These are phyloP conservation scores for Coemansia umbellata DNA, from an alignment of 192 early-diverging fungal species.

Conservation along the genomic window DNA sequence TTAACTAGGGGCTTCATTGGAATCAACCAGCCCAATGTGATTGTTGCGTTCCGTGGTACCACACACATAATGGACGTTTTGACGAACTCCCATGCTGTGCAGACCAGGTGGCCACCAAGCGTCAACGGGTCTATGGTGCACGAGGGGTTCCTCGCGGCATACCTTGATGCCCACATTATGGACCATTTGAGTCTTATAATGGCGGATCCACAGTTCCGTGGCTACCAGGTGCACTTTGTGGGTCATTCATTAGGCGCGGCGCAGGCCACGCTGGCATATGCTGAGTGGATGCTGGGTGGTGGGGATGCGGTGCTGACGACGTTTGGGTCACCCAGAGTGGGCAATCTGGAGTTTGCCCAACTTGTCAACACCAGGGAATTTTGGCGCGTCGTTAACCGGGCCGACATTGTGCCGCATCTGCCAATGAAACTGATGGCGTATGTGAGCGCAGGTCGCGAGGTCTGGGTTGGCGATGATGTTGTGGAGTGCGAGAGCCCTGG, in stretches of 20 bases:
- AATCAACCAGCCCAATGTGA: slow-evolving; percentile 7
- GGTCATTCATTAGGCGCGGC: slow-evolving; percentile 45
- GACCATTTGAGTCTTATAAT: slow-evolving; percentile 1
- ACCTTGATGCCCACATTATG: slow-evolving; percentile 6
- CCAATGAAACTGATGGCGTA: slow-evolving; percentile 17
- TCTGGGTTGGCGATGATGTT: slow-evolving; percentile 16
- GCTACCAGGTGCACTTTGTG: slow-evolving; percentile 20
- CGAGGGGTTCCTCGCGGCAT: slow-evolving; percentile 33
- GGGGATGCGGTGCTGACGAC: slow-evolving; percentile 8
- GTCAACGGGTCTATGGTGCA: slow-evolving; percentile 19
- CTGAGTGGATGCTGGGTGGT: slow-evolving; percentile 5
- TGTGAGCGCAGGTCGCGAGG: slow-evolving; percentile 25
- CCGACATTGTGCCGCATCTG: slow-evolving; percentile 28
- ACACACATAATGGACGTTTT: slow-evolving; percentile 34
- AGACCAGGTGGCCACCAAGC: slow-evolving; percentile 9
- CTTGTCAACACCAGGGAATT: background rate
- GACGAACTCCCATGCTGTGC: slow-evolving; percentile 13
- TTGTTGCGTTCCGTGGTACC: slow-evolving; percentile 34
- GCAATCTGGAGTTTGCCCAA: slow-evolving; percentile 21
- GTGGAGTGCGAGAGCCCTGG: background rate
- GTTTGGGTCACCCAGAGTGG: slow-evolving; percentile 33
- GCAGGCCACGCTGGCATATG: slow-evolving; percentile 25
- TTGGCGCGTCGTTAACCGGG: slow-evolving; percentile 26
- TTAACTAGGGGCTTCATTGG: slow-evolving; percentile 34
- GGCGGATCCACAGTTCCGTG: background rate